Percentiles rank a stretch among this genome's conserved stretches.
Conservation (phyloP, 352 stramenopile genomes). For the Pythium brachiatum region DNA sequence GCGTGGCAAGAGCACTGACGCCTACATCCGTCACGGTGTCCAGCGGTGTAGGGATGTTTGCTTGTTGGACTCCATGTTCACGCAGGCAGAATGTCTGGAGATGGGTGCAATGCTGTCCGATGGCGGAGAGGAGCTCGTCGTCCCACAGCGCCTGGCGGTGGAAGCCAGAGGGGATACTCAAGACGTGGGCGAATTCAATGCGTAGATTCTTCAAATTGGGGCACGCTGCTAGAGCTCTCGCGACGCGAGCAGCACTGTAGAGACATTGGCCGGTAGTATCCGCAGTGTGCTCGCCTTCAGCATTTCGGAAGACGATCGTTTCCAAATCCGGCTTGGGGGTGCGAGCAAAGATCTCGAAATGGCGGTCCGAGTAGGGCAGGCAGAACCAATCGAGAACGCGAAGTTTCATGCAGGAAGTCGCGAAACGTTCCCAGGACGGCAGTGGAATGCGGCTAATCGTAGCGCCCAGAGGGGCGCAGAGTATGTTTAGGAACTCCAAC, state of each 20-base stretch:
- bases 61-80: not conserved
- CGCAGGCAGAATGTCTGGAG: conserved; percentile 10
- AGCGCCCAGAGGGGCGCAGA: too few relatives aligned
- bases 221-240: conserved; percentile 1
- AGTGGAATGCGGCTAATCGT: conserved; percentile 4
- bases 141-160: conserved; percentile 12
- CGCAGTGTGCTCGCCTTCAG: conserved; percentile 14
- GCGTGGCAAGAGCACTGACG: conserved; percentile 4
- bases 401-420: not conserved
- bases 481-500: conserved; percentile 14
- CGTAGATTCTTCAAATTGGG: conserved; percentile 12
- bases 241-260: conserved; percentile 9
- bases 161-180: conserved; percentile 9
- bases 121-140: conserved; percentile 10
- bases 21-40: conserved; percentile 19
- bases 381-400: conserved; percentile 15
- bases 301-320: conserved; percentile 3
- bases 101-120: not conserved
- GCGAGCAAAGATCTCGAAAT: conserved; percentile 8
- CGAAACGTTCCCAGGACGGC: conserved; percentile 2
- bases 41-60: conserved; percentile 19
- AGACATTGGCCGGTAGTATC: not conserved
- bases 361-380: conserved; percentile 15
- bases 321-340: conserved; percentile 2
- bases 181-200: conserved; percentile 15